Evolutionary conservation across 2,329 filamentous ascomycete genomes (phyloP).

Genomic region (Cadophora gregata): DNA sequence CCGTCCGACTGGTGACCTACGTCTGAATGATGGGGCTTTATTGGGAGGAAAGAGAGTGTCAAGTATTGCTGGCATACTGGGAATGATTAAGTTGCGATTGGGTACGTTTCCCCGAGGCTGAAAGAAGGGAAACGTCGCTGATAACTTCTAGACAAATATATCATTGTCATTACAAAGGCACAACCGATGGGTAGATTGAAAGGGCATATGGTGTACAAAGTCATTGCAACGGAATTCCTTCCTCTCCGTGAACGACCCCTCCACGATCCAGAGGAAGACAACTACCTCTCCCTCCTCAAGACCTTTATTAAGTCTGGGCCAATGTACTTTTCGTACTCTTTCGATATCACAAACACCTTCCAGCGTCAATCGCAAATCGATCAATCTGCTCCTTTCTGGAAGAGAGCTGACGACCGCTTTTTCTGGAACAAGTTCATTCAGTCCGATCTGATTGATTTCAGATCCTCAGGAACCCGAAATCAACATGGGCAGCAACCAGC

Average conservation of each 20-base stretch:
- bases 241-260: slow-evolving; percentile 91
- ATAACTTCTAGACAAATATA: slow-evolving; percentile 77
- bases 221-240: slow-evolving; percentile 88
- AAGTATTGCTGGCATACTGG: slow-evolving; percentile 93
- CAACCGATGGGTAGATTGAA: slow-evolving; percentile 89
- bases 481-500: slow-evolving; percentile 74
- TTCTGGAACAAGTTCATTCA: slow-evolving; percentile 98
- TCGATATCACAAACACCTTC: slow-evolving; percentile 96
- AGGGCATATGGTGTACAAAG: slow-evolving; percentile 95
- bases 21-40: slow-evolving; percentile 80
- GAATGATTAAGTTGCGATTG: slow-evolving; percentile 90
- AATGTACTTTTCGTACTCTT: slow-evolving; percentile 98
- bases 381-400: slow-evolving; percentile 78
- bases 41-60: slow-evolving; percentile 83
- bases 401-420: slow-evolving; percentile 93
- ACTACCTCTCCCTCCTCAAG: slow-evolving; percentile 83
- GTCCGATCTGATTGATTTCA: slow-evolving; percentile 89
- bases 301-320: slow-evolving; percentile 81
- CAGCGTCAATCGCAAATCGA: slow-evolving; percentile 87
- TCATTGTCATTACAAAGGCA: slow-evolving; percentile 94
- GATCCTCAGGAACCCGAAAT: slow-evolving; percentile 65
- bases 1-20: slow-evolving; percentile 87
- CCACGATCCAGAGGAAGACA: slow-evolving; percentile 92
- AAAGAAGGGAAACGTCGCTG: slow-evolving; percentile 20
- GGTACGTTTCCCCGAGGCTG: slow-evolving; percentile 60